phyloP scores from a whole-genome alignment of 2,329 filamentous ascomycete species.

The Biscogniauxia marginata region DNA sequence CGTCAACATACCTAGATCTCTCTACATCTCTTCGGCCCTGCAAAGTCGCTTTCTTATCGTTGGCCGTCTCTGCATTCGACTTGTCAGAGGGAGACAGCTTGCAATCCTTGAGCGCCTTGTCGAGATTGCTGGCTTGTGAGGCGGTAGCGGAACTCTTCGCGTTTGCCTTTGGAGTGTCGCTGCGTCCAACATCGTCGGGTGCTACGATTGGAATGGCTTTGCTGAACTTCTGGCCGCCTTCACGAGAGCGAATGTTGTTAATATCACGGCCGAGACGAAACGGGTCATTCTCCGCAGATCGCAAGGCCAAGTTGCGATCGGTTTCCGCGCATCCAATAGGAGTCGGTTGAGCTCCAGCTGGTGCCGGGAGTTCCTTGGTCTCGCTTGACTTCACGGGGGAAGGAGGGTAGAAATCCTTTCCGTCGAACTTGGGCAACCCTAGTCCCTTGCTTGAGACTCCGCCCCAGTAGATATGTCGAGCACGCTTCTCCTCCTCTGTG shows the following conservation, averaged over 20 bases:
- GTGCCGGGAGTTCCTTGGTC: neutral
- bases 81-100: slow-evolving; percentile 13
- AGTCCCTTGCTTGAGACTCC: slow-evolving; percentile 50
- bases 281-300: slow-evolving; percentile 24
- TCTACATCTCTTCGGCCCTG: slow-evolving; percentile 24
- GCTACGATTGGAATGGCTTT: slow-evolving; percentile 36
- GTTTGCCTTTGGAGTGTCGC: slow-evolving; percentile 11
- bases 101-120: slow-evolving; percentile 8
- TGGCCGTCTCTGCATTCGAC: slow-evolving; percentile 5
- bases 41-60: slow-evolving; percentile 18
- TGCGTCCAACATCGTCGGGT: slow-evolving; percentile 22
- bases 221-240: slow-evolving; percentile 27
- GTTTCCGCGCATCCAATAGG: slow-evolving; percentile 8
- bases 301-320: slow-evolving; percentile 14
- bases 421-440: slow-evolving; percentile 62
- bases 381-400: slow-evolving; percentile 45
- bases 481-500: slow-evolving; percentile 57
- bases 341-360: slow-evolving; percentile 2
- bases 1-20: slow-evolving; percentile 29
- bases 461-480: slow-evolving; percentile 61
- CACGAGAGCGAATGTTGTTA: slow-evolving; percentile 24
- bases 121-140: slow-evolving; percentile 6
- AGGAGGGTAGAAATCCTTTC: slow-evolving; percentile 61
- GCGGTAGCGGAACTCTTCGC: slow-evolving; percentile 1
- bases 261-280: slow-evolving; percentile 24